These are phyloP conservation scores for Diaporthe ampelina DNA, from an alignment of 2,329 filamentous ascomycete genomes.

Conservation along the genomic window DNA sequence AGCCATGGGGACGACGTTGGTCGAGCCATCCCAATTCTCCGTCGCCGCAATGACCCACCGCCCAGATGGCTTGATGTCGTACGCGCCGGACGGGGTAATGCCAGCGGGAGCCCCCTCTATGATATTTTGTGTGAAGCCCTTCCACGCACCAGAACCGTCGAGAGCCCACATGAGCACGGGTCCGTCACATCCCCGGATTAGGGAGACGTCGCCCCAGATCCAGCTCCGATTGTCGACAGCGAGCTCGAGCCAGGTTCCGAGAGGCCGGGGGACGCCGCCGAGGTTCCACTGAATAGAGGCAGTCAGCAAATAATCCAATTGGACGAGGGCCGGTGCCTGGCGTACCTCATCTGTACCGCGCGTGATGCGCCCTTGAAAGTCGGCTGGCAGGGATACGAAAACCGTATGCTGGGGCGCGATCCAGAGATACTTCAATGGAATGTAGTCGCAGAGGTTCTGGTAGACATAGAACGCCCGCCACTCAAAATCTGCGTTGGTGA, in stretches of 20 bases:
- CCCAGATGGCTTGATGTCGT: conserved; percentile 43
- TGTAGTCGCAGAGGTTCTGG: conserved; percentile 47
- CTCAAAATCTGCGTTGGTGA: conserved; percentile 43
- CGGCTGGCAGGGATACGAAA: conserved; percentile 47
- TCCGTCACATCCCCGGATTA: conserved; percentile 50
- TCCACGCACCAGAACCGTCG: conserved; percentile 45
- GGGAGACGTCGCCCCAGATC: conserved; percentile 47
- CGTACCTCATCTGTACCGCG: conserved; percentile 45
- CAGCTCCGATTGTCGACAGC: conserved; percentile 44
- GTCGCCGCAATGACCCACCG: conserved; percentile 47
- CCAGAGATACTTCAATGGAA: conserved; percentile 49
- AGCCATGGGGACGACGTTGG: conserved; percentile 44
- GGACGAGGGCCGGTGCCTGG: neutral
- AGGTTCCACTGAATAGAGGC: conserved; percentile 41
- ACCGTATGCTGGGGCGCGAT: conserved; percentile 43
- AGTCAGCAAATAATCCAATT: neutral
- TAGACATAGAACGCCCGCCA: conserved; percentile 46
- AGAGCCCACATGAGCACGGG: conserved; percentile 43
- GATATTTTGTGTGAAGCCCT: conserved; percentile 47
- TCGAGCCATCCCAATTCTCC: conserved; percentile 43
- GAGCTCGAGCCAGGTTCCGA: conserved; percentile 49
- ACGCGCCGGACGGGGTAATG: conserved; percentile 33
- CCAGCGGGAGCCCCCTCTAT: conserved; percentile 44
- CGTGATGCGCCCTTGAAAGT: conserved; percentile 47
- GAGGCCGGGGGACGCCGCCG: conserved; percentile 44